A percentile compares a stretch with the other conserved stretches of the same genome.
Evolutionary conservation across 495 filamentous ascomycete species (phyloP).

Genomic region (Neurospora cerealis): DNA sequence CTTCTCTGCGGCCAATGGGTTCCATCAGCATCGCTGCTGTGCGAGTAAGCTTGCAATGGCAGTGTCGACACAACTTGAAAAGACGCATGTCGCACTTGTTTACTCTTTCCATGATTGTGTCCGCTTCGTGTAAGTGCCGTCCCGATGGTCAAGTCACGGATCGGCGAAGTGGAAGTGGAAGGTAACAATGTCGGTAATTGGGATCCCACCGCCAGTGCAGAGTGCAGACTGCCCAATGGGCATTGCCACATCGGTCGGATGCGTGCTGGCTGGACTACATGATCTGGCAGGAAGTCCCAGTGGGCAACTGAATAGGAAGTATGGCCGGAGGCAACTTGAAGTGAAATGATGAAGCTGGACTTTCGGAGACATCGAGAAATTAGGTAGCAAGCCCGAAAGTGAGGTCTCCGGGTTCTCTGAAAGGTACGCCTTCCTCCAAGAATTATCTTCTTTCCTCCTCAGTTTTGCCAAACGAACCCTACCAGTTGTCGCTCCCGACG

Average conservation of each 20-base stretch:
- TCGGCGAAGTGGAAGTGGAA: neutral
- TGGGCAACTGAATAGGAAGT: neutral
- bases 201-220: neutral
- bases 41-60: neutral
- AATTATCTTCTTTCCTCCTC: neutral
- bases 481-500: neutral
- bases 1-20: neutral
- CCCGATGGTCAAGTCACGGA: neutral
- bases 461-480: neutral
- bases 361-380: neutral
- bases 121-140: neutral
- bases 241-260: neutral
- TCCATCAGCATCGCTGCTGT: neutral
- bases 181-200: neutral
- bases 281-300: neutral
- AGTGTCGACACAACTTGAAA: neutral
- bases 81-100: neutral
- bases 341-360: neutral
- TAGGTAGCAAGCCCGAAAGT: neutral
- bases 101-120: neutral
- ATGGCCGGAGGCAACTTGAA: neutral
- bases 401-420: neutral
- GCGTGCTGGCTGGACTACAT: neutral
- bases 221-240: neutral
- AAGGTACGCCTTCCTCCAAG: neutral